Evolutionary conservation across 1,139 yeast species (phyloP), one percentile per base, ranked within the genome.

Genomic region (Scheffersomyces lignicola): DNA sequence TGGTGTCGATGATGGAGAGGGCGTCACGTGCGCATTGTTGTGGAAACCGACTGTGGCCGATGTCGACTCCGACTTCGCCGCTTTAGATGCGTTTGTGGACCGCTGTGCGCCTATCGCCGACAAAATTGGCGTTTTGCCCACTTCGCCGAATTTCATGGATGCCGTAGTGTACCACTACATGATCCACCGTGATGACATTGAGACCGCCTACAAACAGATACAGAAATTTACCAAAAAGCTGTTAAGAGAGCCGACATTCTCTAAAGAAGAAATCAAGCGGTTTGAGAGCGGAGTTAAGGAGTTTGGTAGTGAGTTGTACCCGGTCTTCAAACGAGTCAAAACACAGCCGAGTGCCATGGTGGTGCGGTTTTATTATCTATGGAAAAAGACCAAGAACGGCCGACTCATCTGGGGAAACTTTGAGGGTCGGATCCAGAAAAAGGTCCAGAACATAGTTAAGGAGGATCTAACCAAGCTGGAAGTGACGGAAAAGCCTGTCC

Each of bases 371-470:
- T 90, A 87, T 52, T 90, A 90, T 51, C 63, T 85, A 34, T 90
- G 97, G 97, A 90, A 90, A 58, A 90, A 90, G 56, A 82, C 96
- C 0, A 66, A 74, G 20, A 71, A 71, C 37, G 97, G 97, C 0
- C 78, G 74, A 43, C 53, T 61, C 33, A 84, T 86, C 11, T 88
- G 97, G 96, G 96, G 88, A 24, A 82, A 82, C 51, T 86, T 65
- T 49, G 82, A 80, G 40, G 95, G 95, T 1, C 62, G 96, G 38
- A 68, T 69, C 37, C 76, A 78, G 48, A 80, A 81, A 51, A 73
- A 70, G 43, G 47, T 62, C 14, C 72, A 65, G 43, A 64, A 60
- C 49, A 60, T 56, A 26, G 52, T 49, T 31, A 55, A 64, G 50
- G 59, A 67, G 36, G 65, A 57, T 34, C 51, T 51, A 15, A 49